These are phyloP conservation scores for Rhododendron molle DNA, from an alignment of 148 eudicot species.

Conservation along the genomic window DNA sequence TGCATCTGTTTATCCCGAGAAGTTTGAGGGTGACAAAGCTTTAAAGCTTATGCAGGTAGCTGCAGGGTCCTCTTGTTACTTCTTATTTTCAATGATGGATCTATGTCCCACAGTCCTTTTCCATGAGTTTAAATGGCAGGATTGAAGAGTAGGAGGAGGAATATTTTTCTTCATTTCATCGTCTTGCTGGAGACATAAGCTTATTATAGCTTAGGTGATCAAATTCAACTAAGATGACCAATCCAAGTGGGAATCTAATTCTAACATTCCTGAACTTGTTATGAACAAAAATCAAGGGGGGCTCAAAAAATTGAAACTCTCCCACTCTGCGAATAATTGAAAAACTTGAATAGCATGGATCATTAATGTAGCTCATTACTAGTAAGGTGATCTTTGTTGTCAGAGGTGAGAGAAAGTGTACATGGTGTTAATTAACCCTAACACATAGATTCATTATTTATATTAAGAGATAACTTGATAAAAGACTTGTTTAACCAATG, in stretches of 20 bases:
- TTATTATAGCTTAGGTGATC: neutral
- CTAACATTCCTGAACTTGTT: neutral
- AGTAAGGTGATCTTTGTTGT: neutral
- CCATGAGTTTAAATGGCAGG: neutral
- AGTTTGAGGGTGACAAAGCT: conserved; percentile 97
- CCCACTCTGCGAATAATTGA: neutral
- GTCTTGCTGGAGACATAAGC: neutral
- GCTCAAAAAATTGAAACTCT: neutral
- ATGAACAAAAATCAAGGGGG: neutral
- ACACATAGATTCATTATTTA: no score
- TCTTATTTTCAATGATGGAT: neutral
- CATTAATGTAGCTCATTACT: neutral
- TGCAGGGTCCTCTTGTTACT: neutral
- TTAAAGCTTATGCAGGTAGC: conserved; percentile 89
- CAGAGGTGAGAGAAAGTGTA: no score
- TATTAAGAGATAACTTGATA: no score
- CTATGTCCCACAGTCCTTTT: neutral
- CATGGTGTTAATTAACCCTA: no score
- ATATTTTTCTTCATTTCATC: neutral
- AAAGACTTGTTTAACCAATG: no score
- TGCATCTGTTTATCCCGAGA: conserved; percentile 83
- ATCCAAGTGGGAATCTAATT: neutral
- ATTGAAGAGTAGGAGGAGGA: neutral
- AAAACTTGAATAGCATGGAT: neutral
- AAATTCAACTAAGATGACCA: neutral